These are phyloP conservation scores for Coelastrella sp. DNA, from an alignment of 139 green algal genomes.

Conservation along the genomic window DNA sequence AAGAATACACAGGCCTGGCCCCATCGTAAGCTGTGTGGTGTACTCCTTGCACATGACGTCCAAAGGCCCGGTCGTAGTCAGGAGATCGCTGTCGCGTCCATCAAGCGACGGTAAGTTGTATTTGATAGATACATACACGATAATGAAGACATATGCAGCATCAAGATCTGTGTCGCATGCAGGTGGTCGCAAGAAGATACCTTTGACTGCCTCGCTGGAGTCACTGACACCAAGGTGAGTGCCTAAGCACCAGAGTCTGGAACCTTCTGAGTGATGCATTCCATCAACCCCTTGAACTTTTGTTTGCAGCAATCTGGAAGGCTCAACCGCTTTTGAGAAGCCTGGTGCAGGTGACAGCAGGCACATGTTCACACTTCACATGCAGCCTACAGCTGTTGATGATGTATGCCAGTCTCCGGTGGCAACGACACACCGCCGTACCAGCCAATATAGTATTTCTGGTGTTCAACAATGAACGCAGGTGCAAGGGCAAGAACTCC, in stretches of 20 bases:
- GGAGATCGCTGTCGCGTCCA: slow-evolving; percentile 9
- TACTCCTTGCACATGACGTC: no score
- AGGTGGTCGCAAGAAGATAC: slow-evolving; percentile 28
- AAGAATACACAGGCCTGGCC: no score
- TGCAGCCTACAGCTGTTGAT: background rate
- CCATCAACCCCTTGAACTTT: background rate
- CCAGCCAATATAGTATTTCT: no score
- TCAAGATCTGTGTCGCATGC: no score
- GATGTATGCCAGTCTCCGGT: background rate
- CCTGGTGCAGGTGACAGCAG: background rate
- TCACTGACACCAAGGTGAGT: slow-evolving; percentile 25
- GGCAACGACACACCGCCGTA: background rate
- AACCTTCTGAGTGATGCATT: background rate
- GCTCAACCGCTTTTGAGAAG: background rate
- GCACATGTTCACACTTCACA: background rate
- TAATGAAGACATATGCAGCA: no score
- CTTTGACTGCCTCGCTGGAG: slow-evolving; percentile 3
- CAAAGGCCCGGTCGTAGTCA: background rate
- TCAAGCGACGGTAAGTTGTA: background rate
- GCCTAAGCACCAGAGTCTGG: no score
- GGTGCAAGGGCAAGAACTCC: slow-evolving; percentile 7
- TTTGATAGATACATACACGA: no score
- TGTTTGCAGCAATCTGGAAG: background rate
- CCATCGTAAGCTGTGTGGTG: no score
- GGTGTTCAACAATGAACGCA: no score